Conservation (phyloP, 1,284 basidiomycete species). For the Laetiporus sulphureus region DNA sequence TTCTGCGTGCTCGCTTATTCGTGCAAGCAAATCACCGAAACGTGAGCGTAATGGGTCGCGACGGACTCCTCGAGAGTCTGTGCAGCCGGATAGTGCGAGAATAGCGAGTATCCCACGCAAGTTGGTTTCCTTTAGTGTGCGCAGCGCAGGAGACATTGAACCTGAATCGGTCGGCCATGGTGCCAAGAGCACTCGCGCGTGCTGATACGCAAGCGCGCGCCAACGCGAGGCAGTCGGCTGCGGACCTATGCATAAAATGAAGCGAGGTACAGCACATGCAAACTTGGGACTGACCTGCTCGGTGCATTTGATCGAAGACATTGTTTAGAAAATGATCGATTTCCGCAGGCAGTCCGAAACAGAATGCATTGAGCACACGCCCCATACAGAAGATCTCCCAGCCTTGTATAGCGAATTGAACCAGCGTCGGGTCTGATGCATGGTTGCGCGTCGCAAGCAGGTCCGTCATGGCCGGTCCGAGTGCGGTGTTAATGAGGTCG, state of each 20-base stretch:
- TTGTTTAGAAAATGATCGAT: conserved; percentile 26
- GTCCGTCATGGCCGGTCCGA: conserved; percentile 25
- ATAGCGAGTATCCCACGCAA: conserved; percentile 29
- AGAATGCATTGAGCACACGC: conserved; percentile 30
- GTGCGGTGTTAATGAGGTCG: conserved; percentile 24
- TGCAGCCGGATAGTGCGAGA: conserved; percentile 28
- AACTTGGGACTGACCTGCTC: conserved; percentile 20
- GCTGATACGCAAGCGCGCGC: conserved; percentile 30
- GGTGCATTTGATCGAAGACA: conserved; percentile 31
- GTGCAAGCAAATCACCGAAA: conserved; percentile 22
- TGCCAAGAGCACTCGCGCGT: conserved; percentile 22
- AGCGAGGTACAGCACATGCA: conserved; percentile 1
- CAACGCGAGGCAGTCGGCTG: conserved; percentile 33
- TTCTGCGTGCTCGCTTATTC: conserved; percentile 25
- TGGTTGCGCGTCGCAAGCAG: conserved; percentile 26
- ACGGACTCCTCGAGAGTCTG: conserved; percentile 23
- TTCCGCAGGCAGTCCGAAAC: conserved; percentile 29
- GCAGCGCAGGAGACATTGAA: conserved; percentile 12
- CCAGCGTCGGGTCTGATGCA: conserved; percentile 28
- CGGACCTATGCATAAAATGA: conserved; percentile 20
- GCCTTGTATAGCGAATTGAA: conserved; percentile 34
- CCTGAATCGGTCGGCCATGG: conserved; percentile 13
- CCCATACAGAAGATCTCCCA: conserved; percentile 32
- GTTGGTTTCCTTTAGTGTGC: conserved; percentile 19
- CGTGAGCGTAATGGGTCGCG: conserved; percentile 25